Evolutionary conservation across 305 asterid species (phyloP), one percentile per base, ranked within the genome.

Genomic region (Rubia peregrina): DNA sequence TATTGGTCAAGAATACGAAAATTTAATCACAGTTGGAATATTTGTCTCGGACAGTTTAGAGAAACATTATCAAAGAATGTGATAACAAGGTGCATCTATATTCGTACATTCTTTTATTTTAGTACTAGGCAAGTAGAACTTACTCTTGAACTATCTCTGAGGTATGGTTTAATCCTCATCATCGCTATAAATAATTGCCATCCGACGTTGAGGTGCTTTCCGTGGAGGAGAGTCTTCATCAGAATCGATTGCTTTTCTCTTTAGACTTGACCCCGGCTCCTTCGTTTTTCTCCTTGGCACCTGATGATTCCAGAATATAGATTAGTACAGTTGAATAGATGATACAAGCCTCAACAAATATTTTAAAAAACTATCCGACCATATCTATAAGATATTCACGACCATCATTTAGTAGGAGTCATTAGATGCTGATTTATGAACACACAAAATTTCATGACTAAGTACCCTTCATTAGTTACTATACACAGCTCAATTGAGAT

Each of bases 201-300:
- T 94, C 71, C 97, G 85, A 61, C 98, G 89, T 77, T 88, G 99
- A 22, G 90, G 65, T 65, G 89, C 61, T 82, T 94, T 91, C 85
- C 88, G 81, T 17, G 89, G 99, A 80, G 98, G 95, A 73, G 96
- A 87, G 68, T 89, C 99, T 77, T 88, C 98, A 53, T 94, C 99
- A 6, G 97, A 94, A 74, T 94, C 98, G 3, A 94, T 88, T 71
- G 76, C 89, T 85, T 91, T 89, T 76, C 96, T 83, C 82, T 89
- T 94, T 70, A 73, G 71, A 74, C 89, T 73, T 68, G 95, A 81
- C 76, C 90, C 83, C 5, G 87, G 77, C 73, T 73, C 87, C 87
- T 81, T 89, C 21, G 19, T 73, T 88, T 84, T 88, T 67, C 82
- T 95, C 86, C 80, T 89, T 24, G 90, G 92, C 80, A 81, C 96